Percentiles rank a stretch among this genome's conserved stretches.
These are phyloP conservation scores for Chrysoporthe puriensis DNA, from an alignment of 2,329 filamentous ascomycete species.

Conservation along the genomic window DNA sequence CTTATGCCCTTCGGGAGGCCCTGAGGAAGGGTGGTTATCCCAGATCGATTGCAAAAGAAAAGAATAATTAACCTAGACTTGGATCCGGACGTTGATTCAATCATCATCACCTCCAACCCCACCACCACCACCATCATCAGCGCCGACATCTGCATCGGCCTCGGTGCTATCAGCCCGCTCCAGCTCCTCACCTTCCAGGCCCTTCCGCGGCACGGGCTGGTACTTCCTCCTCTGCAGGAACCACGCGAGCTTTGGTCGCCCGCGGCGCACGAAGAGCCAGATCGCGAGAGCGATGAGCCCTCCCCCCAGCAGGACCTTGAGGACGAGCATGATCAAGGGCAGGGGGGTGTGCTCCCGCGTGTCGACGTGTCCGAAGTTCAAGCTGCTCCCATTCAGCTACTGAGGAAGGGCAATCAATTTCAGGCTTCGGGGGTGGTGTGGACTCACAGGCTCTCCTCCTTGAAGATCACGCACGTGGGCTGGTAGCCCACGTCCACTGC, in stretches of 20 bases:
- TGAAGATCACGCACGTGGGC: conserved; percentile 52
- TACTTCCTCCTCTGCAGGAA: neutral
- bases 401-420: neutral
- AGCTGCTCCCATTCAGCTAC: neutral
- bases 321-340: neutral
- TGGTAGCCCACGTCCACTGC: conserved; percentile 47
- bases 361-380: neutral
- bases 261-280: neutral
- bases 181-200: neutral
- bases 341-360: neutral
- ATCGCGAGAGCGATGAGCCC: neutral
- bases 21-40: too few species aligned
- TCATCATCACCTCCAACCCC: too few species aligned
- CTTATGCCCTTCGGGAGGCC: too few species aligned
- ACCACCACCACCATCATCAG: neutral
- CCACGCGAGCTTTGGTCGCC: neutral
- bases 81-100: too few species aligned
- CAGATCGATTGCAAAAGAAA: too few species aligned
- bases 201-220: neutral
- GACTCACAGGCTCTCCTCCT: neutral
- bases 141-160: neutral
- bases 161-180: neutral
- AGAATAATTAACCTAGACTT: neutral
- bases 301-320: neutral
- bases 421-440: neutral